Evolutionary conservation across 345 rosid species (phyloP).

Genomic region (Gossypium australe): DNA sequence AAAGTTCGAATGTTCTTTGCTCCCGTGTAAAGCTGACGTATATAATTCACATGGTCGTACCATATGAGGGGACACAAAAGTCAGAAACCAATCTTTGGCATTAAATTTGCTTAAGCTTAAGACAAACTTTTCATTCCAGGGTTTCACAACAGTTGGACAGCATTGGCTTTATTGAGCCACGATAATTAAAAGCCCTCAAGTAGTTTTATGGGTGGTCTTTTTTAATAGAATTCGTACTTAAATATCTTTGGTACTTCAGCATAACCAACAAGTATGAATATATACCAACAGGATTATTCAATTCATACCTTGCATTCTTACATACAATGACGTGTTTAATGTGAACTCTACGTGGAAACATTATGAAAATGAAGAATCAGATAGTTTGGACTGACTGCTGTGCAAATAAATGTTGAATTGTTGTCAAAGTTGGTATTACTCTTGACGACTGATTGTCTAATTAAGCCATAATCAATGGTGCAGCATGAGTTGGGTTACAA

Average conservation of each 20-base stretch:
- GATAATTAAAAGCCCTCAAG: neutral
- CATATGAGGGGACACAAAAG: neutral
- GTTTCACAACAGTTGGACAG: neutral
- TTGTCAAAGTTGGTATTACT: neutral
- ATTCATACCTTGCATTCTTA: neutral
- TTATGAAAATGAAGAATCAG: neutral
- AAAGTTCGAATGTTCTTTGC: slow-evolving; percentile 14
- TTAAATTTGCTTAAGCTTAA: neutral
- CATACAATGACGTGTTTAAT: neutral
- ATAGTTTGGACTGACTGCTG: too few species aligned
- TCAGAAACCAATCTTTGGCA: slow-evolving; percentile 9
- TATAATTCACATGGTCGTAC: neutral
- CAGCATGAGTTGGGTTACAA: neutral
- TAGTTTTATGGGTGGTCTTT: neutral
- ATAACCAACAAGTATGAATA: neutral
- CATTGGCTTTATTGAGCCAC: neutral
- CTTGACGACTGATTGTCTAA: neutral
- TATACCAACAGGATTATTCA: neutral
- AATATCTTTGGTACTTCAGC: neutral
- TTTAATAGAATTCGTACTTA: neutral
- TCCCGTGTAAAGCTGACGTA: neutral
- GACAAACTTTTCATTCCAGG: slow-evolving; percentile 12
- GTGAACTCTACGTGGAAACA: neutral
- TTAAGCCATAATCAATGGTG: slow-evolving; percentile 1
- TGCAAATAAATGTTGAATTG: neutral